Evolutionary conservation across 1,284 basidiomycete genomes (phyloP), one percentile per base, ranked within the genome.

Genomic region (Irpex rosettiformis): DNA sequence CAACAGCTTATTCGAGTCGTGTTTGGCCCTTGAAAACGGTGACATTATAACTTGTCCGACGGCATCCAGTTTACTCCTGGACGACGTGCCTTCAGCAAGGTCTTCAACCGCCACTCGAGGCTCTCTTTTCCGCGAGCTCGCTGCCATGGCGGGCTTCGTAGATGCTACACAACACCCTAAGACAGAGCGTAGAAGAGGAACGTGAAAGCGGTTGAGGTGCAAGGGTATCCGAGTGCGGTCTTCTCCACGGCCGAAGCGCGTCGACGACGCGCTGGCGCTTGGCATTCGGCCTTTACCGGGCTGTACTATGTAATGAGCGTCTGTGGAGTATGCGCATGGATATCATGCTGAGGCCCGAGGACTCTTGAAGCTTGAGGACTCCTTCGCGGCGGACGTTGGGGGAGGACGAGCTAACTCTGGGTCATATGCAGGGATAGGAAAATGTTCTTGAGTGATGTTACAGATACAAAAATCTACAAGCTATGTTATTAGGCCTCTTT

Each of bases 41-140:
- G 85, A 80, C 64, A 89, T 73, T 62, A 91, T 75, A 24, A 83
- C 80, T 61, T 84, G 86, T 61, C 86, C 85, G 57, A 91, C 80
- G 59, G 82, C 67, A 56, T 87, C 81, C 42, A 89, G 68, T 70
- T 76, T 85, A 69, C 71, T 64, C 42, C 59, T 58, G 11, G 65
- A 61, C 18, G 66, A 66, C 57, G 68, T 65, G 59, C 58, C 60
- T 55, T 65, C 66, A 3, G 64, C 66, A 58, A 73, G 65, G 61
- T 75, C 71, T 59, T 79, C 76, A 57, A 75, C 65, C 30, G 69
- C 66, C 54, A 73, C 66, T 57, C 74, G 72, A 48, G 68, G 68
- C 63, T 71, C 73, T 53, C 68, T 65, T 62, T 66, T 65, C 60
- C 61, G 60, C 57, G 60, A 67, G 60, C 61, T 63, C 18, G 65